Evolutionary conservation across 768 basidiomycete species (phyloP).

Genomic region (Lactifluus pinguis): DNA sequence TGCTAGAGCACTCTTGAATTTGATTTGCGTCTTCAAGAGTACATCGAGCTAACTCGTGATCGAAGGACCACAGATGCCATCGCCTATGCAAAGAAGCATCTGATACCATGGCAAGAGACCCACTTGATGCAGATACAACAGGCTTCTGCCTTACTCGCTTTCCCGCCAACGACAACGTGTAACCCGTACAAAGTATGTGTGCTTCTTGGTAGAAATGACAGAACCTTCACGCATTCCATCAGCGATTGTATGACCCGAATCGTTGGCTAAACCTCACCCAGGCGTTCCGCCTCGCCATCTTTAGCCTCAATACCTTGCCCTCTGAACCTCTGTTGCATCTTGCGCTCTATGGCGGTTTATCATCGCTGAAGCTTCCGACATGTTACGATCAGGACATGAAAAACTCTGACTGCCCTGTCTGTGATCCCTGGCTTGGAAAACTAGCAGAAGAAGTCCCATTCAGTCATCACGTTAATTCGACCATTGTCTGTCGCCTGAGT

Average conservation of each 20-base stretch:
- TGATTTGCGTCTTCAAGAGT: conserved; percentile 91
- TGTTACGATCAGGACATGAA: conserved; percentile 58
- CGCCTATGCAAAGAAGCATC: conserved; percentile 71
- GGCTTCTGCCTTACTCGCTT: conserved; percentile 70
- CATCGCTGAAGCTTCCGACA: conserved; percentile 80
- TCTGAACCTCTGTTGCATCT: conserved; percentile 81
- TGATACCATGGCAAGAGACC: conserved; percentile 74
- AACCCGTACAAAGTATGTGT: conserved; percentile 52
- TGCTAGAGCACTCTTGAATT: conserved; percentile 92
- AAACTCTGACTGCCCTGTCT: conserved; percentile 88
- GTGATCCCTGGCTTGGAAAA: conserved; percentile 64
- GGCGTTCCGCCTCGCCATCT: conserved; percentile 80
- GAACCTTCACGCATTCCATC: conserved; percentile 7
- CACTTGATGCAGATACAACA: conserved; percentile 71
- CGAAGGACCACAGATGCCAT: conserved; percentile 69
- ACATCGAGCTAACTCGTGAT: conserved; percentile 79
- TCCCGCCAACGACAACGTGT: conserved; percentile 58
- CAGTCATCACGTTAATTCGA: conserved; percentile 92
- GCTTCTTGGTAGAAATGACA: neutral
- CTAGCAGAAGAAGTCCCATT: conserved; percentile 82
- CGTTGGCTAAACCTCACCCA: conserved; percentile 71
- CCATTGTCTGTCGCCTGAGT: conserved; percentile 84
- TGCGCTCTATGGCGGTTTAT: conserved; percentile 84
- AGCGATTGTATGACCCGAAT: conserved; percentile 76
- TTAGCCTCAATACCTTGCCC: conserved; percentile 80